Conservation (phyloP, 352 stramenopile species). For the Globisporangium megalacanthum region DNA sequence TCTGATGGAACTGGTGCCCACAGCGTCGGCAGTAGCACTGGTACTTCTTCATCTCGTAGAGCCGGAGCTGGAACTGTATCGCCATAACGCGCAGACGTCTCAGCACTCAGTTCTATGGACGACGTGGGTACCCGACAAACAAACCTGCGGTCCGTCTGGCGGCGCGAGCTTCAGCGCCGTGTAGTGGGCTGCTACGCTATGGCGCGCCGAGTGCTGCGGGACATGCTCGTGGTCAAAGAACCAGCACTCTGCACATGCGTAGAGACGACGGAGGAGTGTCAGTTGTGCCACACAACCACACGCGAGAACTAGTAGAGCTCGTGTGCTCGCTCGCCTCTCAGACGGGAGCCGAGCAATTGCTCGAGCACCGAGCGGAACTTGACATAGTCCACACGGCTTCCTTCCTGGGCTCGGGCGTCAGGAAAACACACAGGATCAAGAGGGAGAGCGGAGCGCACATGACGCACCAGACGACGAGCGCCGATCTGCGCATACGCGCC, state of each 20-base stretch:
- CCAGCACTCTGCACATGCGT: slow-evolving; percentile 68
- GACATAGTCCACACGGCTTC: slow-evolving; percentile 63
- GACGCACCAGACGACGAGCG: slow-evolving; percentile 34
- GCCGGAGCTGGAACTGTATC: slow-evolving; percentile 73
- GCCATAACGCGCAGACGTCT: too few species aligned
- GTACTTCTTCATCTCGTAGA: slow-evolving; percentile 85
- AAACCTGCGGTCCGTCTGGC: slow-evolving; percentile 68
- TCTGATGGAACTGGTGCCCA: slow-evolving; percentile 58
- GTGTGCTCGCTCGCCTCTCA: slow-evolving; percentile 47
- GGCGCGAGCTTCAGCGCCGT: slow-evolving; percentile 64
- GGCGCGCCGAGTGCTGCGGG: slow-evolving; percentile 26
- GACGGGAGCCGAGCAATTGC: slow-evolving; percentile 26
- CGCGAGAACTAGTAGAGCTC: neutral
- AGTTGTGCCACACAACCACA: too few species aligned
- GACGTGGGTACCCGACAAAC: too few species aligned
- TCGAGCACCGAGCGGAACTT: slow-evolving; percentile 64
- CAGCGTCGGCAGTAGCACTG: slow-evolving; percentile 61
- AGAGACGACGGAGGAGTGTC: neutral
- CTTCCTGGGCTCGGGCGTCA: slow-evolving; percentile 17
- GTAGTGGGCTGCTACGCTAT: slow-evolving; percentile 39
- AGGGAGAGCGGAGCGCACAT: too few species aligned
- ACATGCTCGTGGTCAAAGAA: slow-evolving; percentile 81
- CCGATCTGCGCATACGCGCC: slow-evolving; percentile 26
- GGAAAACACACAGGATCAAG: neutral
- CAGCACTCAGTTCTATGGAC: neutral